A percentile compares a stretch with the other conserved stretches of the same genome.
Evolutionary conservation across 768 basidiomycete species (phyloP).

Genomic region (Termitomyces sp.): DNA sequence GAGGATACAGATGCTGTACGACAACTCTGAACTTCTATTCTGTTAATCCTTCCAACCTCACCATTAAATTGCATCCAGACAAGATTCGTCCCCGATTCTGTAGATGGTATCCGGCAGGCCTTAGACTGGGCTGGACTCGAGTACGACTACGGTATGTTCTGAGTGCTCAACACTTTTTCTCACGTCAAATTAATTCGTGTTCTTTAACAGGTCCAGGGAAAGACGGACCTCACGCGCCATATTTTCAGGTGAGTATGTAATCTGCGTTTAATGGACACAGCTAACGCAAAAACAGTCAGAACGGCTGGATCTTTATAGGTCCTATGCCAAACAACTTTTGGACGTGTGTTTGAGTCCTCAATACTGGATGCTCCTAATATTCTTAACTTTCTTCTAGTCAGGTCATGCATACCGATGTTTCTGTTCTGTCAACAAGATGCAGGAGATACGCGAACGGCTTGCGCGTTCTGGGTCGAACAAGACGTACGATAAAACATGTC

Average conservation of each 20-base stretch:
- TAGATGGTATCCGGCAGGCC: conserved; percentile 71
- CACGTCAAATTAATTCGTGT: neutral
- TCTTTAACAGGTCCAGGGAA: conserved; percentile 61
- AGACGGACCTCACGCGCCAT: conserved; percentile 75
- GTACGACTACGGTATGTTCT: conserved; percentile 77
- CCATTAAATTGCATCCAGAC: conserved; percentile 39
- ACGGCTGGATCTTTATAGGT: conserved; percentile 77
- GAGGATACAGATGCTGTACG: conserved; percentile 93
- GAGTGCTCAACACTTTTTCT: neutral
- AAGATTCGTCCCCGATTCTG: conserved; percentile 75
- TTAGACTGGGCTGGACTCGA: conserved; percentile 89
- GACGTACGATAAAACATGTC: conserved; percentile 85
- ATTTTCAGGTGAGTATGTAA: conserved; percentile 61
- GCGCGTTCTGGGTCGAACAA: conserved; percentile 68
- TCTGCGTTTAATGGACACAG: too few species aligned
- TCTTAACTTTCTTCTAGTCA: conserved; percentile 37
- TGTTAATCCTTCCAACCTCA: neutral
- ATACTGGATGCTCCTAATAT: neutral
- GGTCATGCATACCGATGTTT: conserved; percentile 95
- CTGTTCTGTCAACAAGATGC: conserved; percentile 71
- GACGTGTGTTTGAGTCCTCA: conserved; percentile 42
- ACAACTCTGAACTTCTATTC: neutral
- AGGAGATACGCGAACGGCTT: conserved; percentile 61
- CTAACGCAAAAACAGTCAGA: conserved; percentile 58
- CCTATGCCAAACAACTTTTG: conserved; percentile 67